Evolutionary conservation across 2,329 filamentous ascomycete genomes (phyloP).

Genomic region (Coniosporium tulheliwenetii): DNA sequence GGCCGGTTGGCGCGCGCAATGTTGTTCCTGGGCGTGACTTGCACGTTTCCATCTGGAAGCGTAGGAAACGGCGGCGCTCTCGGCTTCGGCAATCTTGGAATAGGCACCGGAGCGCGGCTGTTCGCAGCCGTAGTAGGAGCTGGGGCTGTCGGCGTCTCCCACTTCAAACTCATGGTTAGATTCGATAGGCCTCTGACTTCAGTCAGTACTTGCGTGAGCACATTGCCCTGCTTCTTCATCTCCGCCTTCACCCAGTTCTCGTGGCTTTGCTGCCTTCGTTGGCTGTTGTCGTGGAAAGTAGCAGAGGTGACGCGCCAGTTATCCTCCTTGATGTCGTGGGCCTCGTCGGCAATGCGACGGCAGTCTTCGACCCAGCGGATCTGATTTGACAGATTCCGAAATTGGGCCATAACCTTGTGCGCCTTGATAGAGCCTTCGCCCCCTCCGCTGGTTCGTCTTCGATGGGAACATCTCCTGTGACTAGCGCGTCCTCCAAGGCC

Average conservation of each 20-base stretch:
- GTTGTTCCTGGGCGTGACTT: too few species aligned
- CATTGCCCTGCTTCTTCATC: conserved; percentile 14
- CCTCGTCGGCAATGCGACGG: conserved; percentile 17
- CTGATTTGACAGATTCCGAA: conserved; percentile 16
- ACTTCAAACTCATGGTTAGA: conserved; percentile 13
- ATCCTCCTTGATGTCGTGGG: conserved; percentile 20
- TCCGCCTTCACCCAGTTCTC: conserved; percentile 17
- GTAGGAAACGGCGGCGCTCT: too few species aligned
- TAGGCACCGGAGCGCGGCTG: too few species aligned
- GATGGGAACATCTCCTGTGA: background rate
- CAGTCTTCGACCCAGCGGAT: conserved; percentile 23
- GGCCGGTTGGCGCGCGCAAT: too few species aligned
- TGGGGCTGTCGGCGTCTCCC: conserved; percentile 9
- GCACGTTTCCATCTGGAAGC: too few species aligned
- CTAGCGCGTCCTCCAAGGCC: conserved; percentile 10
- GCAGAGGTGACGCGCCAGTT: conserved; percentile 24
- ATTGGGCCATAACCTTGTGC: conserved; percentile 9
- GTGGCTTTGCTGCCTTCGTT: conserved; percentile 18
- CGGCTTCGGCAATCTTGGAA: too few species aligned
- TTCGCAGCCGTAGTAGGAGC: too few species aligned
- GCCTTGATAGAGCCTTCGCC: conserved; percentile 8
- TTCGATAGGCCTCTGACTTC: conserved; percentile 13
- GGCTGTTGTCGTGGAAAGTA: conserved; percentile 20
- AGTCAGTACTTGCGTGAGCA: conserved; percentile 12
- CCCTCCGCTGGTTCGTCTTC: conserved; percentile 5